phyloP scores from a whole-genome alignment of 202 grass and related monocot species.

The Panicum virgatum region DNA sequence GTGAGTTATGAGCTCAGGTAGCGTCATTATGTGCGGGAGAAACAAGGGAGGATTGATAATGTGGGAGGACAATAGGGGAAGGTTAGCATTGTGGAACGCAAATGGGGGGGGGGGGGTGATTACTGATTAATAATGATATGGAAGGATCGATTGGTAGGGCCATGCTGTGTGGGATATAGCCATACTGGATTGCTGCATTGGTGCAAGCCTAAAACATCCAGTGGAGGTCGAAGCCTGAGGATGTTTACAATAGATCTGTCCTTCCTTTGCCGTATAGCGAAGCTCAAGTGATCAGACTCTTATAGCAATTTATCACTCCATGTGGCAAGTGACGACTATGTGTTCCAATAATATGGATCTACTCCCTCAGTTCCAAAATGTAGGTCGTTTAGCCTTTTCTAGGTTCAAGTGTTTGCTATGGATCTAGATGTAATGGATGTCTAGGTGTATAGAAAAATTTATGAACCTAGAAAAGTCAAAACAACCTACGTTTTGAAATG shows the following conservation, averaged over 20 bases:
- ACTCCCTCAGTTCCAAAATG: too few relatives aligned
- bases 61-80: not conserved
- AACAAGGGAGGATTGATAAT: not conserved
- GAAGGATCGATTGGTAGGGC: not conserved
- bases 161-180: not conserved
- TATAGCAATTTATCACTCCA: not conserved
- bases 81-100: not conserved
- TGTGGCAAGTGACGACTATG: not conserved
- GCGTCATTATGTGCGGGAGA: not conserved
- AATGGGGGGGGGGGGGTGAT: too few relatives aligned
- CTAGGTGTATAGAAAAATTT: too few relatives aligned
- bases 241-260: not conserved
- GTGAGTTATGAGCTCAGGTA: not conserved
- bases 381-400: too few relatives aligned
- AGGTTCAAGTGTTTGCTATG: too few relatives aligned
- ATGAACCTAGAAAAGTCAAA: too few relatives aligned
- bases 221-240: not conserved
- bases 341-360: not conserved
- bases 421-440: too few relatives aligned
- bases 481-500: too few relatives aligned
- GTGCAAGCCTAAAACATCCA: not conserved
- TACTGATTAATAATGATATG: not conserved
- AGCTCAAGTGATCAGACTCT: not conserved
- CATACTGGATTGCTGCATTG: not conserved
- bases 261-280: not conserved